A percentile compares a stretch with the other conserved stretches of the same genome.
These are phyloP conservation scores for Malbranchea zuffiana DNA, from an alignment of 2,329 filamentous ascomycete species.

Conservation along the genomic window DNA sequence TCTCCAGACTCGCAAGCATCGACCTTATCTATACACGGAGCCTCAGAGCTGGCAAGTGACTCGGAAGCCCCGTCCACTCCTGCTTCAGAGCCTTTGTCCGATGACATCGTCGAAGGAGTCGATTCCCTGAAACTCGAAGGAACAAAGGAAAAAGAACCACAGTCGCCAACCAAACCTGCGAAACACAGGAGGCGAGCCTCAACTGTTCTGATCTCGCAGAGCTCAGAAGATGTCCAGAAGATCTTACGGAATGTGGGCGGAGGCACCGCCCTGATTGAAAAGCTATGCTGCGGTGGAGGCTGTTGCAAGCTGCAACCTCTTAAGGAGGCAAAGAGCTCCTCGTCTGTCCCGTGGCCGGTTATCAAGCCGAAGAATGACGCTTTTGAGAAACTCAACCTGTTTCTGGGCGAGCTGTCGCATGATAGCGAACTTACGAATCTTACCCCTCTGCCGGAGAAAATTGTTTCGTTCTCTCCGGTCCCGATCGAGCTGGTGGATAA, in stretches of 20 bases:
- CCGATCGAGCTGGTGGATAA: slow-evolving; percentile 26
- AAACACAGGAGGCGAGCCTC: slow-evolving; percentile 32
- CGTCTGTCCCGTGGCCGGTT: slow-evolving; percentile 39
- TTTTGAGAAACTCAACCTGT: slow-evolving; percentile 66
- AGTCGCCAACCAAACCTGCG: slow-evolving; percentile 13
- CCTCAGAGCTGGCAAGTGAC: slow-evolving; percentile 23
- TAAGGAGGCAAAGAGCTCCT: slow-evolving; percentile 32
- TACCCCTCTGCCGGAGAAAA: slow-evolving; percentile 62
- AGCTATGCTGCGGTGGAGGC: slow-evolving; percentile 54
- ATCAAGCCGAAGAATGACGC: slow-evolving; percentile 68
- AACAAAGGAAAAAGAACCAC: neutral
- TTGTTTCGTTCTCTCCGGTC: slow-evolving; percentile 50
- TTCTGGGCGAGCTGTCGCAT: slow-evolving; percentile 60
- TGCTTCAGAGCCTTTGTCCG: slow-evolving; percentile 28
- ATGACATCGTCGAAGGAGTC: slow-evolving; percentile 19
- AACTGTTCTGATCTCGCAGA: slow-evolving; percentile 45
- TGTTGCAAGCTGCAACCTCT: slow-evolving; percentile 52
- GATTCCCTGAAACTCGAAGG: slow-evolving; percentile 18
- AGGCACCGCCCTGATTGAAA: slow-evolving; percentile 50
- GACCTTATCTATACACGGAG: slow-evolving; percentile 22
- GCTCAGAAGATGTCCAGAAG: slow-evolving; percentile 47
- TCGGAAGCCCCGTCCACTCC: slow-evolving; percentile 33
- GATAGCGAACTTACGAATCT: slow-evolving; percentile 60
- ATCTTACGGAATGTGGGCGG: slow-evolving; percentile 45
- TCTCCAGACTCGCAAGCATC: slow-evolving; percentile 23